These are phyloP conservation scores for Aspergillus hancockii DNA, from an alignment of 495 filamentous ascomycete species.

Conservation along the genomic window DNA sequence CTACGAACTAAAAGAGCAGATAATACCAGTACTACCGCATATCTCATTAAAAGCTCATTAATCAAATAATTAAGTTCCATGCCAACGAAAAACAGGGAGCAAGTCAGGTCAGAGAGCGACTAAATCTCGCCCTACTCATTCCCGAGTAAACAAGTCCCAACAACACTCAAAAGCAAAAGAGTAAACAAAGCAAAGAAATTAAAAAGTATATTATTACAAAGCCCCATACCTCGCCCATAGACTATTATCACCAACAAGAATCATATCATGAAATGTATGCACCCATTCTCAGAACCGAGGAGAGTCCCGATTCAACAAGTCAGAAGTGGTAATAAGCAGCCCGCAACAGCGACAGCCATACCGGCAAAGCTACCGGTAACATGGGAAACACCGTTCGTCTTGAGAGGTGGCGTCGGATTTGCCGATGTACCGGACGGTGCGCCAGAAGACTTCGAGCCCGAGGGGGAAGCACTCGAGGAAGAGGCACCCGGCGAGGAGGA, in stretches of 20 bases:
- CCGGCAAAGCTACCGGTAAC: conserved; percentile 35
- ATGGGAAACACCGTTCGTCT: conserved; percentile 26
- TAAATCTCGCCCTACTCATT: background rate
- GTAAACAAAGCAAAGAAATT: background rate
- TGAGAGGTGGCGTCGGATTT: conserved; percentile 12
- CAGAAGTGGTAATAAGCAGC: conserved; percentile 33
- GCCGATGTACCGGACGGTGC: background rate
- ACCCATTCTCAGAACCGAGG: background rate
- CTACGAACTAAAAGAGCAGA: background rate
- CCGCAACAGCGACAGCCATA: conserved; percentile 29
- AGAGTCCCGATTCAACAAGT: no score
- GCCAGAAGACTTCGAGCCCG: conserved; percentile 7
- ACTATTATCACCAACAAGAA: background rate
- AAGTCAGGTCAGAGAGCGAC: background rate
- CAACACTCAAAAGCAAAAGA: background rate
- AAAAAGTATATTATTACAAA: background rate
- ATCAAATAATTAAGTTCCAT: background rate
- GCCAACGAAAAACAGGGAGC: background rate
- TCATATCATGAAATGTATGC: no score
- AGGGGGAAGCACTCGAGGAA: background rate
- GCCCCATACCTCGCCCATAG: background rate
- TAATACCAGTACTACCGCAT: background rate
- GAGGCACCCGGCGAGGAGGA: background rate
- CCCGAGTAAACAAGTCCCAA: background rate
- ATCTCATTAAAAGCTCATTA: background rate